Evolutionary conservation across 192 early-diverging fungal genomes (phyloP), one percentile per base, ranked within the genome.

Genomic region (Fimicolochytrium jonesii): DNA sequence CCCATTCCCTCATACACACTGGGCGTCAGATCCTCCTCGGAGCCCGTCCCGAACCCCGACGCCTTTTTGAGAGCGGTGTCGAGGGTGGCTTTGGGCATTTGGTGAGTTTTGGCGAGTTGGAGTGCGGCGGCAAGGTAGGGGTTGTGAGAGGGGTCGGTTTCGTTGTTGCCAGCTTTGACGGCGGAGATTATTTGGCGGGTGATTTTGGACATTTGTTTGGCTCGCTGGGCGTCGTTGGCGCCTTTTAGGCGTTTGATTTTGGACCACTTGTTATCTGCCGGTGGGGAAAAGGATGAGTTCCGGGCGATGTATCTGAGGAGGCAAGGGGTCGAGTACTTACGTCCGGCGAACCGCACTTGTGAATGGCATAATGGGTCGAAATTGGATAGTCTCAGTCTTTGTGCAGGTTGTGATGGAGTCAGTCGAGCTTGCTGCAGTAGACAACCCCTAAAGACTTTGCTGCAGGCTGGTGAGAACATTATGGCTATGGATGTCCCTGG

Each of bases 81-180:
- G 28, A 90, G 64, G 55, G 70, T 90, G 49, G 81, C 80, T 57
- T 86, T 90, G 5, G 90, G 85, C 82, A 92, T 75, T 53, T 83
- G 84, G 6, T 64, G 66, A 32, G 69, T 61, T 34, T 73, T 73
- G 9, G 87, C 87, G 35, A 77, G 68, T 37, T 75, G 71, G 4
- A 92, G 55, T 13, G 84, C 74, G 4, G 86, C 65, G 29, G 74
- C 65, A 9, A 91, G 68, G n/a, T 79, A 73, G 2, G 71, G 62
- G 70, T 90, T 90, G 17, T 72, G 60, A 15, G 36, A 29, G 2
- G 81, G 64, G 66, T 90, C 87, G 1, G 77, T 31, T 25, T 85
- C 82, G 34, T 81, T 82, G 28, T 81, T 66, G 25, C 32, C 77
- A 68, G 83, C 73, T 66, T 76, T 80, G 30, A 87, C 74, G 17